Base-by-base conservation (phyloP, 2,329 filamentous ascomycete species). In the Gremmenia infestans region DNA sequence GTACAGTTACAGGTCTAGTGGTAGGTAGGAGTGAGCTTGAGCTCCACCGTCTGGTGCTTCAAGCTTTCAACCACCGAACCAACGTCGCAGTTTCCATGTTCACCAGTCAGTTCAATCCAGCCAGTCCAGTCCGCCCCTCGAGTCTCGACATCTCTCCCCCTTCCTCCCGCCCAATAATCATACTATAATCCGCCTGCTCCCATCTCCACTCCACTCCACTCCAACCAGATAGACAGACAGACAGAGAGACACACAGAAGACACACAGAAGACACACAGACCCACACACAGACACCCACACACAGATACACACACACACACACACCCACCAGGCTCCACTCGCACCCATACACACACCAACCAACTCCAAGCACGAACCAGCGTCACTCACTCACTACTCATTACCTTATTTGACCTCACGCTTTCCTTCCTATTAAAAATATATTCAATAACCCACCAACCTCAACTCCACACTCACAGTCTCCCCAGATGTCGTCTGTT, bases 261-360 rank as follows among this genome's bases (percentile, higher is more conserved):
- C 23, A 25, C 23, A 25, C 23, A 25, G 3, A 25, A 25, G 3
- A 25, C 23, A 25, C 5, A 25, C 23, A 25, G 23, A 5, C 23
- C 3, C 23, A 25, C 23, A 25, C n/a, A n/a, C n/a, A n/a, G n/a
- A n/a, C n/a, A n/a, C n/a, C n/a, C n/a, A n/a, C n/a, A n/a, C n/a
- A n/a, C n/a, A n/a, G n/a, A n/a, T n/a, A n/a, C n/a, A 23, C 4
- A 35, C 19, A 43, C 52, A 48, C 35, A 39, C 35, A 36, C 43
- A 52, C 50, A 17, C 47, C 48, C 51, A 45, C 32, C 37, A 35
- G 25, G 39, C 42, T 55, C 56, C 42, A 50, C 42, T n/a, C 14
- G 19, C 35, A 47, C 35, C 47, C 19, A 22, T 22, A 28, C 25
- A 28, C 25, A 28, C 25, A 28, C 25, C 7, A 28, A 6, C 7